Percentiles rank a stretch among this genome's conserved stretches.
Conservation (phyloP, 495 filamentous ascomycete genomes). For the Penicillium tannophilum region DNA sequence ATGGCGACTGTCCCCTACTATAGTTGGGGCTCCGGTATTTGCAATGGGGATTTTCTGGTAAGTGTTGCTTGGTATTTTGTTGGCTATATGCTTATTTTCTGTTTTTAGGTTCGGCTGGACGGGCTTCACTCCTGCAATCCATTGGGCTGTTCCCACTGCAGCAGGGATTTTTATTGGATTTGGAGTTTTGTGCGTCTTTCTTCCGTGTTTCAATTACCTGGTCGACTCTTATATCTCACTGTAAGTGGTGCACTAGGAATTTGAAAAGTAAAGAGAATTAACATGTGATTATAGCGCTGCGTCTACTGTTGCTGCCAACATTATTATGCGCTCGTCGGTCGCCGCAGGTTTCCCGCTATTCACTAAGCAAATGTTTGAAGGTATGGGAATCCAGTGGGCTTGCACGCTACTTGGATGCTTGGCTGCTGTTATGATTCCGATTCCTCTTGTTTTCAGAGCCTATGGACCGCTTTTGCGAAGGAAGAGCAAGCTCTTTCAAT, state of each 20-base stretch:
- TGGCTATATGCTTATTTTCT: background rate
- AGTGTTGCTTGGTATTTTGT: background rate
- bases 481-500: constrained; percentile 32
- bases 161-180: constrained; percentile 39
- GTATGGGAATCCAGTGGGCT: constrained; percentile 78
- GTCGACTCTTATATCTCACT: constrained; percentile 62
- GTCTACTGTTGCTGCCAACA: constrained; percentile 87
- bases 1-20: constrained; percentile 47
- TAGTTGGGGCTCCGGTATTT: constrained; percentile 53
- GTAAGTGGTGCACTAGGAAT: constrained; percentile 45
- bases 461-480: constrained; percentile 38
- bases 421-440: constrained; percentile 68
- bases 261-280: background rate
- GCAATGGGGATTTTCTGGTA: constrained; percentile 60
- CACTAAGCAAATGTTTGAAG: constrained; percentile 76
- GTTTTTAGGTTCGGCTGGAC: constrained; percentile 46
- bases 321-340: constrained; percentile 76
- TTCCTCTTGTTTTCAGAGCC: constrained; percentile 53
- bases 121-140: constrained; percentile 35
- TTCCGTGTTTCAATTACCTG: constrained; percentile 45
- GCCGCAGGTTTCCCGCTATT: constrained; percentile 86
- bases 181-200: constrained; percentile 40
- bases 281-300: constrained; percentile 56
- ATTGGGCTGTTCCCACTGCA: constrained; percentile 37
- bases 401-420: constrained; percentile 77